phyloP scores from a whole-genome alignment of 257 asterid species.

The Cynanchum wilfordii region DNA sequence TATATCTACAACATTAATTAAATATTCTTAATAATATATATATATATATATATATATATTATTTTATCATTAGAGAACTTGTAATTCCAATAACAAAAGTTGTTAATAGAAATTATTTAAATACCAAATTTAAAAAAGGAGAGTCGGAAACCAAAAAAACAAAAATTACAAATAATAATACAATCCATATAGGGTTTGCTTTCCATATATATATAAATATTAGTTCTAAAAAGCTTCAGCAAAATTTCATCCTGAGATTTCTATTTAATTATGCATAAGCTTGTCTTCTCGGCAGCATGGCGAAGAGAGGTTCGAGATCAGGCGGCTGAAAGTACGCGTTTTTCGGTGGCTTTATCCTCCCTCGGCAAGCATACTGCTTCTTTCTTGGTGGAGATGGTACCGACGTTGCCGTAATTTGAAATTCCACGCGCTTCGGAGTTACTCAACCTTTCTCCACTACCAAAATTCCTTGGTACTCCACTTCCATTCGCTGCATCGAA shows the following conservation, averaged over 20 bases:
- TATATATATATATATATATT: no score
- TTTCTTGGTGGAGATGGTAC: conserved; percentile 47
- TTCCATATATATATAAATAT: not conserved
- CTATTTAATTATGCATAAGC: conserved; percentile 32
- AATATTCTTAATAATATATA: no score
- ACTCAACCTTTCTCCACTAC: conserved; percentile 29
- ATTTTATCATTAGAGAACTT: no score
- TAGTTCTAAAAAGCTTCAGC: not conserved
- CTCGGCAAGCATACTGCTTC: conserved; percentile 21
- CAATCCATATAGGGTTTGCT: not conserved
- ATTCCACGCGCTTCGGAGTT: conserved; percentile 34
- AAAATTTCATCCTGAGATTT: not conserved
- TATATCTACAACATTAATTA: no score
- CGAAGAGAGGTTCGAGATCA: conserved; percentile 40
- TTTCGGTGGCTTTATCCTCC: conserved; percentile 28
- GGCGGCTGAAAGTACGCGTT: conserved; percentile 47
- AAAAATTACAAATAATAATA: no score
- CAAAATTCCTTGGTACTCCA: not conserved
- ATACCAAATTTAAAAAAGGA: no score
- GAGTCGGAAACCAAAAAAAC: no score
- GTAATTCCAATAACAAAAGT: no score
- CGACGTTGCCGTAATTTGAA: conserved; percentile 32
- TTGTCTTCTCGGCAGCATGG: conserved; percentile 29
- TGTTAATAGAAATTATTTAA: no score
- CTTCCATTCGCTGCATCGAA: not conserved